Percentiles rank a stretch among this genome's conserved stretches.
These are phyloP conservation scores for Ogataea glucozyma DNA, from an alignment of 805 yeast species.

Conservation along the genomic window DNA sequence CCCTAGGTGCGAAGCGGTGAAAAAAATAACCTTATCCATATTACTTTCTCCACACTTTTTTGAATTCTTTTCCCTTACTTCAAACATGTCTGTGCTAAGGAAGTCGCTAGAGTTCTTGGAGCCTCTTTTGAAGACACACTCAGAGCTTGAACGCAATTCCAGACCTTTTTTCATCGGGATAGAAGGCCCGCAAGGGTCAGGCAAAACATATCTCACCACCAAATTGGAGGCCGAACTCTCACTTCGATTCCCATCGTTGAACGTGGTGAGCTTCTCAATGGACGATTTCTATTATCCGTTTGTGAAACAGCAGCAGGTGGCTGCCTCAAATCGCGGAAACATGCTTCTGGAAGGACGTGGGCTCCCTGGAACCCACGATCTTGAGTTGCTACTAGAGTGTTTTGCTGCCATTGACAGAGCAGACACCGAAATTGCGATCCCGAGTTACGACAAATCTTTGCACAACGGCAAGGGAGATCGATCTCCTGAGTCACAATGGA, in stretches of 20 bases:
- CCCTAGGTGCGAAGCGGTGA: neutral
- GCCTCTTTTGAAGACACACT: conserved; percentile 32
- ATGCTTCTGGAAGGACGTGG: conserved; percentile 73
- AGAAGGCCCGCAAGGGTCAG: conserved; percentile 80
- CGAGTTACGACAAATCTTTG: conserved; percentile 77
- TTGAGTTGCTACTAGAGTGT: conserved; percentile 42
- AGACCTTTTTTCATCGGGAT: conserved; percentile 50
- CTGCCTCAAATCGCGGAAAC: conserved; percentile 37
- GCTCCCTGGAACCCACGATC: conserved; percentile 91
- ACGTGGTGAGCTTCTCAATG: conserved; percentile 59
- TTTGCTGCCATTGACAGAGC: conserved; percentile 35
- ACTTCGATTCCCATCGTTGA: conserved; percentile 37
- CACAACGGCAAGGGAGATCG: conserved; percentile 82
- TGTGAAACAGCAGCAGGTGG: conserved; percentile 54
- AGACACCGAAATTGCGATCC: conserved; percentile 43
- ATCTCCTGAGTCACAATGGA: conserved; percentile 41
- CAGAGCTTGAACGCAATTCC: conserved; percentile 2
- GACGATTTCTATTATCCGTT: conserved; percentile 85
- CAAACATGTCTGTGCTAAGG: conserved; percentile 20
- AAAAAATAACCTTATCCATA: neutral
- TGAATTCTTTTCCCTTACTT: neutral
- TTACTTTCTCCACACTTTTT: conserved; percentile 4
- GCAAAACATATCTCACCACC: conserved; percentile 61
- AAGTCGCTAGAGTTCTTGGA: conserved; percentile 31
- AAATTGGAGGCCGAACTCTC: conserved; percentile 40